A percentile compares a stretch with the other conserved stretches of the same genome.
These are phyloP conservation scores for Cicer pinnatifidum DNA, from an alignment of 306 rosid genomes.

Conservation along the genomic window DNA sequence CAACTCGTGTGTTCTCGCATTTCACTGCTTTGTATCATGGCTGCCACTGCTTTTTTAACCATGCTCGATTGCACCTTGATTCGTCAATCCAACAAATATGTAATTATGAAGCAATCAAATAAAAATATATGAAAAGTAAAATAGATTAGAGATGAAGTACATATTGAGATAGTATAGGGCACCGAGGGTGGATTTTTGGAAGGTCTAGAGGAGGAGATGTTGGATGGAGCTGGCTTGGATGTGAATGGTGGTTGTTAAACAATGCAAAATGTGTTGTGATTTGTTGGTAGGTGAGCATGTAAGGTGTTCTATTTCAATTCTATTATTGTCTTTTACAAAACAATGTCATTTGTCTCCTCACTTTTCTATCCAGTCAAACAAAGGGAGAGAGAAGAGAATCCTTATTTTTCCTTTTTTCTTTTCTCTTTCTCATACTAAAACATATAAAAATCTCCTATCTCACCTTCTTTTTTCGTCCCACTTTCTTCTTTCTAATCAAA, in stretches of 20 bases:
- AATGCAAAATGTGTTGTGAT: background rate
- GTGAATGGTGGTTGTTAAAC: background rate
- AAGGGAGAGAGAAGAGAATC: background rate
- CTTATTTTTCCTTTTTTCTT: background rate
- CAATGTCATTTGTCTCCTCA: background rate
- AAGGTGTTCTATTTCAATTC: background rate
- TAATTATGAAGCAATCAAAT: background rate
- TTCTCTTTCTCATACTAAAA: background rate
- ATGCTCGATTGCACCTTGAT: background rate
- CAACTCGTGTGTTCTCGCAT: background rate
- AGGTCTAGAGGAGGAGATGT: background rate
- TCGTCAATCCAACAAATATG: background rate
- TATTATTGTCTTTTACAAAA: constrained; percentile 1
- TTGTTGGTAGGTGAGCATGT: background rate
- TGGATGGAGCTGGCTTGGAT: background rate
- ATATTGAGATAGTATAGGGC: too few relatives aligned
- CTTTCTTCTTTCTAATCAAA: too few relatives aligned
- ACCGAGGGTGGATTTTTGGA: background rate
- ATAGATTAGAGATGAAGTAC: too few relatives aligned
- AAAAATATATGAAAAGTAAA: too few relatives aligned
- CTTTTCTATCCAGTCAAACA: background rate
- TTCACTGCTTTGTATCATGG: background rate
- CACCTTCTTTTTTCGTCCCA: background rate
- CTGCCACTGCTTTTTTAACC: background rate
- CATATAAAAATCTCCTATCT: background rate